Evolutionary conservation across 2,329 filamentous ascomycete genomes (phyloP).

Genomic region (Eutypa lata): DNA sequence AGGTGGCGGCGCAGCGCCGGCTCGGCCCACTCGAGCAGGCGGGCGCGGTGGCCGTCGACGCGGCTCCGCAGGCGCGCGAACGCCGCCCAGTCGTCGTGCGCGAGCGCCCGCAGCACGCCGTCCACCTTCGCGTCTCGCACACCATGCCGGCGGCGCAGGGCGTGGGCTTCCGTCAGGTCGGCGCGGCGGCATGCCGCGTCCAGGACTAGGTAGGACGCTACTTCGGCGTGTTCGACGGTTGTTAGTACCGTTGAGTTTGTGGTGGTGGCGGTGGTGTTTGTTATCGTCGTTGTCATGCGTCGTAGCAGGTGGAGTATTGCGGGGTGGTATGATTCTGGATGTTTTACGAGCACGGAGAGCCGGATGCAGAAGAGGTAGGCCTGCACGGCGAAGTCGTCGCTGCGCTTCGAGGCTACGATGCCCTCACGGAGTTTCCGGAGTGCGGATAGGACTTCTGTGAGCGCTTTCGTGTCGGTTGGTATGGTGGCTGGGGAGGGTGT

Average conservation of each 20-base stretch:
- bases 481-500: conserved; percentile 14
- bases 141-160: conserved; percentile 57
- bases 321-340: conserved; percentile 86
- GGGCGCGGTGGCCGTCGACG: conserved; percentile 77
- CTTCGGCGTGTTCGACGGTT: conserved; percentile 71
- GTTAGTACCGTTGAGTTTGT: conserved; percentile 42
- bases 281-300: conserved; percentile 57
- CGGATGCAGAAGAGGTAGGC: conserved; percentile 91
- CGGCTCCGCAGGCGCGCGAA: conserved; percentile 70
- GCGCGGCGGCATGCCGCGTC: conserved; percentile 84
- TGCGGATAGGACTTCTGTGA: conserved; percentile 74
- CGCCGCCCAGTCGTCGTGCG: conserved; percentile 76
- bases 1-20: conserved; percentile 70
- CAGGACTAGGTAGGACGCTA: conserved; percentile 76
- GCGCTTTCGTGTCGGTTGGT: conserved; percentile 53
- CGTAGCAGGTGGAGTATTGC: conserved; percentile 78
- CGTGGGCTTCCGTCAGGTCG: conserved; percentile 71
- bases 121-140: conserved; percentile 69
- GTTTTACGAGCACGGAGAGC: conserved; percentile 73
- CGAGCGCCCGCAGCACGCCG: conserved; percentile 64
- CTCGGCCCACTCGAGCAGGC: conserved; percentile 79
- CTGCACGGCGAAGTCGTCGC: conserved; percentile 79
- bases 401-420: conserved; percentile 72
- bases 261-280: background rate
- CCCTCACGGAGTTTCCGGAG: conserved; percentile 91